These are phyloP conservation scores for Gonium pectorale DNA, from an alignment of 139 green algal species.

Conservation along the genomic window DNA sequence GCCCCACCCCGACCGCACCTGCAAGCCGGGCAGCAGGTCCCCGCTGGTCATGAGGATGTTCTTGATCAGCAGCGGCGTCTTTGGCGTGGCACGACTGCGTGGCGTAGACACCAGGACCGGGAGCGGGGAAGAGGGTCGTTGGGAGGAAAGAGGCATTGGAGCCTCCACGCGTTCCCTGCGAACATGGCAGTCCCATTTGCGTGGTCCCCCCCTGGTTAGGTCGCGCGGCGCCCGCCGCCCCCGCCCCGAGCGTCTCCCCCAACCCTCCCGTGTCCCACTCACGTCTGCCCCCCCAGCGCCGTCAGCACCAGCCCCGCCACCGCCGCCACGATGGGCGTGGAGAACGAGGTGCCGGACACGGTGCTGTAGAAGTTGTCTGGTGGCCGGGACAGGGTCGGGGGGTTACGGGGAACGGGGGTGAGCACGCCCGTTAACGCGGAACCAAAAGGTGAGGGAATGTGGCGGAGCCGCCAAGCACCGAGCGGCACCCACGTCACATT, in stretches of 20 bases:
- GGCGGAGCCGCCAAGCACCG: no score
- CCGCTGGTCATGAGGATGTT: slow-evolving; percentile 29
- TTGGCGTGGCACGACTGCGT: background rate
- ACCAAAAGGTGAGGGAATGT: no score
- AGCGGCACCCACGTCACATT: no score
- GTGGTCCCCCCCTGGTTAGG: background rate
- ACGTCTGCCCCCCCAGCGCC: slow-evolving; percentile 5
- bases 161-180: background rate
- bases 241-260: no score
- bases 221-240: no score
- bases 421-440: no score
- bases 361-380: background rate
- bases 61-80: slow-evolving; percentile 21
- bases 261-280: background rate
- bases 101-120: background rate
- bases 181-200: background rate
- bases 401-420: background rate
- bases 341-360: slow-evolving; percentile 28
- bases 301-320: slow-evolving; percentile 35
- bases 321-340: slow-evolving; percentile 20
- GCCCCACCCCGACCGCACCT: background rate
- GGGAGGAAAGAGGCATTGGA: background rate
- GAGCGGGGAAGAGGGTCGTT: background rate
- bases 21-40: background rate
- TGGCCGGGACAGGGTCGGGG: no score